Percentiles rank a stretch among this genome's conserved stretches.
These are phyloP conservation scores for Penicillium sp. DNA, from an alignment of 2,329 filamentous ascomycete genomes.

Conservation along the genomic window DNA sequence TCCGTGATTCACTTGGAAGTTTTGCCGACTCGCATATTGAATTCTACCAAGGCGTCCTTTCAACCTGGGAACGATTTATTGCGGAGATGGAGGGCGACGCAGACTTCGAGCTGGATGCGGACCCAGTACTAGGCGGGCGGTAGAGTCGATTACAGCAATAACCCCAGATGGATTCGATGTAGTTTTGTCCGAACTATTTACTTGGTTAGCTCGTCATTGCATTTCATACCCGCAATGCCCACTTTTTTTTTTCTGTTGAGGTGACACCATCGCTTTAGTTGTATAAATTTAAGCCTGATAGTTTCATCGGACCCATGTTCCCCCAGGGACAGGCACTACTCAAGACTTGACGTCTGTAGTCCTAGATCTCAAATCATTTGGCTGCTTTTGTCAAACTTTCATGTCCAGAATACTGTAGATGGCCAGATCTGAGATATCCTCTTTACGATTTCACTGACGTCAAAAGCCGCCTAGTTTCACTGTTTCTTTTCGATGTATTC, in stretches of 20 bases:
- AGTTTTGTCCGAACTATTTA: constrained; percentile 14
- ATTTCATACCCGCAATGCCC: constrained; percentile 26
- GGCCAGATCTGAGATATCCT: too few species aligned
- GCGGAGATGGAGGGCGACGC: constrained; percentile 77
- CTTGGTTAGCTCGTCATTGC: constrained; percentile 20
- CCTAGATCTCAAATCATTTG: too few species aligned
- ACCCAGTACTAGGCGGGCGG: constrained; percentile 23
- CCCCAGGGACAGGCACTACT: too few species aligned
- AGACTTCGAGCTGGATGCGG: constrained; percentile 28
- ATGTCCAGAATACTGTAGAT: too few species aligned
- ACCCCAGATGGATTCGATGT: constrained; percentile 10
- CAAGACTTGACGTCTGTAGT: too few species aligned
- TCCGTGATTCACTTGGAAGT: constrained; percentile 81
- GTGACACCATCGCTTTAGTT: background rate
- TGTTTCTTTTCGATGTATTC: too few species aligned
- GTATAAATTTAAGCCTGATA: background rate
- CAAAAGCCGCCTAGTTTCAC: too few species aligned
- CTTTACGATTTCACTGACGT: too few species aligned
- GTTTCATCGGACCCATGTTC: background rate
- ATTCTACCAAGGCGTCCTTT: constrained; percentile 80
- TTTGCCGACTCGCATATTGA: constrained; percentile 83
- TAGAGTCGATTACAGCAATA: constrained; percentile 7
- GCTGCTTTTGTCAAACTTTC: too few species aligned
- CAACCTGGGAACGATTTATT: constrained; percentile 90
- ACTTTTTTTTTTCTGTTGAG: constrained; percentile 10